These are phyloP conservation scores for Elaeagnus macrophylla DNA, from an alignment of 306 rosid species.

Conservation along the genomic window DNA sequence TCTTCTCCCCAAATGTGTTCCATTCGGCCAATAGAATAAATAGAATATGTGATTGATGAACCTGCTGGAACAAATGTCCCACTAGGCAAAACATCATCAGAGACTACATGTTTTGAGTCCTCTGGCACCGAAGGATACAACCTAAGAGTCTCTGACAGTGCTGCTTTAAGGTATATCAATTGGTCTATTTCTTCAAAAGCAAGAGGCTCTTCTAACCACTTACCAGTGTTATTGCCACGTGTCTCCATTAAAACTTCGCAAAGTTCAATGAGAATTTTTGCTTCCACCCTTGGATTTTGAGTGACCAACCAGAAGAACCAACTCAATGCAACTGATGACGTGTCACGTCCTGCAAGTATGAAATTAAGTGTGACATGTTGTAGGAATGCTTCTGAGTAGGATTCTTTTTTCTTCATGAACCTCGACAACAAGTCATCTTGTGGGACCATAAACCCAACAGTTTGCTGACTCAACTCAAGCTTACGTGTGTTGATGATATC, in stretches of 20 bases:
- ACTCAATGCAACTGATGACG: conserved; percentile 73
- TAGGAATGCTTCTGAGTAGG: conserved; percentile 57
- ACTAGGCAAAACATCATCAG: conserved; percentile 57
- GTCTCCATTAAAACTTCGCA: conserved; percentile 59
- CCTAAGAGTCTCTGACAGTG: conserved; percentile 67
- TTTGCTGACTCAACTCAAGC: conserved; percentile 33
- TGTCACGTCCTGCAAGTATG: conserved; percentile 94
- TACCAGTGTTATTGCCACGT: conserved; percentile 40
- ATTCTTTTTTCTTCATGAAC: conserved; percentile 74
- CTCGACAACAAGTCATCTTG: conserved; percentile 73
- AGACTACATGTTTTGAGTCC: conserved; percentile 63
- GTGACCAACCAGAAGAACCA: conserved; percentile 83
- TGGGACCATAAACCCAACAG: conserved; percentile 7
- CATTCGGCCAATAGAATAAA: conserved; percentile 74
- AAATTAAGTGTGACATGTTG: conserved; percentile 81
- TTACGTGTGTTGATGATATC: conserved; percentile 53
- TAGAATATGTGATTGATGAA: conserved; percentile 54
- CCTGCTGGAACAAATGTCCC: conserved; percentile 71
- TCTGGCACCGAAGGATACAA: conserved; percentile 85
- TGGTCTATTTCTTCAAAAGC: conserved; percentile 77
- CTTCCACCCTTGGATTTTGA: conserved; percentile 45
- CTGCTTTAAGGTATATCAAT: conserved; percentile 62
- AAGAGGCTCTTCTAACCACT: conserved; percentile 58
- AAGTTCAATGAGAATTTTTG: conserved; percentile 49
- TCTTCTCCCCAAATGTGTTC: conserved; percentile 83